Evolutionary conservation across 129 eudicot genomes (phyloP), one percentile per base, ranked within the genome.

Genomic region (Heracleum sosnowskyi): DNA sequence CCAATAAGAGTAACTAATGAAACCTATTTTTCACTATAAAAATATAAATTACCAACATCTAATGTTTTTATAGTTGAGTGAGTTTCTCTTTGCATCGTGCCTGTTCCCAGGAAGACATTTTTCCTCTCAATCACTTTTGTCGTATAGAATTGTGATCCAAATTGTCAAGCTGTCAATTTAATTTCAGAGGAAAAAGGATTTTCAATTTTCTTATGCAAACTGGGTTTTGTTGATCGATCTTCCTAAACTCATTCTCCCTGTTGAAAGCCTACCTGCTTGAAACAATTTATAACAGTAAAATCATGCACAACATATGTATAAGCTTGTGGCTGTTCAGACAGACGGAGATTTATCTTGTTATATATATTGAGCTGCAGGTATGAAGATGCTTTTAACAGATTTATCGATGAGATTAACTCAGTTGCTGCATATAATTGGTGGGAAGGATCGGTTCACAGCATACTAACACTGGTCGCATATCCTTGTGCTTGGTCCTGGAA

Each of bases 401-500:
- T 89, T 81, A 92, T 89, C 40, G 96, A 92, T 75, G 92, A 92
- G 86, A 85, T 90, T 63, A 92, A 92, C 80, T 89, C 92, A 20
- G 89, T 92, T 79, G 95, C 93, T 53, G 89, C 96, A 73, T 92
- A 88, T 83, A 93, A 92, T 74, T 92, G 97, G 97, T 92, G 97
- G 97, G 97, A 92, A 88, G 97, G 97, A 68, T 92, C 97, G 35
- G 92, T 92, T 15, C 88, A 92, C 87, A 92, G 91, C 77, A 90
- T 92, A 83, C 97, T 90, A 77, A 85, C 92, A 1, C 83, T 92
- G 81, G 81, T 92, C 77, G 95, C 96, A 26, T 92, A 92, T 86
- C 97, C 97, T 78, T 92, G 92, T 88, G 91, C 96, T 76, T 92
- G 97, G 96, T 92, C 96, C 33, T 92, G 96, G 97, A 92, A 89